phyloP scores from a whole-genome alignment of 495 filamentous ascomycete species.

The Penicillium lagena region DNA sequence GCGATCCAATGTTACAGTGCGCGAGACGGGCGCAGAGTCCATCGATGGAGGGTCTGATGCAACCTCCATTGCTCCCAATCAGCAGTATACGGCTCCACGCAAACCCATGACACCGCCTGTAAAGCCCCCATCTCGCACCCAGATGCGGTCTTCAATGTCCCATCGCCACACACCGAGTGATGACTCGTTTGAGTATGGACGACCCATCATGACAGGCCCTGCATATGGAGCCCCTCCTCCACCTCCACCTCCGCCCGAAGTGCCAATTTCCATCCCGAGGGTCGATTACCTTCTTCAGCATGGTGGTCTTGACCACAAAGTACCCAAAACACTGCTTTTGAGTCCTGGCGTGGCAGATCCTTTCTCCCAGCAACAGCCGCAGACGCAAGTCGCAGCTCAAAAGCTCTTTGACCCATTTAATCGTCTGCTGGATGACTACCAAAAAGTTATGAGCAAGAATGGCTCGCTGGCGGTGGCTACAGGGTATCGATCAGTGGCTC shows the following conservation, averaged over 20 bases:
- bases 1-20: conserved; percentile 30
- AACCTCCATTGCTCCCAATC: conserved; percentile 61
- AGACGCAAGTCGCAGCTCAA: conserved; percentile 41
- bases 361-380: conserved; percentile 24
- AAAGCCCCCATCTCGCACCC: conserved; percentile 35
- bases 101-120: conserved; percentile 31
- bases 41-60: conserved; percentile 51
- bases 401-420: conserved; percentile 74
- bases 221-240: conserved; percentile 56
- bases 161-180: conserved; percentile 31
- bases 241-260: conserved; percentile 70
- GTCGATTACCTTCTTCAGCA: conserved; percentile 88
- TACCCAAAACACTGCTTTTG: conserved; percentile 61
- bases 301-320: conserved; percentile 63
- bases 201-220: conserved; percentile 29
- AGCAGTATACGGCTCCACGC: conserved; percentile 35
- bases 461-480: conserved; percentile 94
- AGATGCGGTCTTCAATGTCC: conserved; percentile 31
- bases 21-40: conserved; percentile 36
- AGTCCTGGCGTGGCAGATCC: conserved; percentile 34
- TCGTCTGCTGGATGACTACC: conserved; percentile 77
- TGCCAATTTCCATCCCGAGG: conserved; percentile 63
- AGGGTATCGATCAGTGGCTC: conserved; percentile 90
- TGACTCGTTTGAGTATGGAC: conserved; percentile 32
- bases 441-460: conserved; percentile 68